Evolutionary conservation across 345 rosid genomes (phyloP).

Genomic region (Syzygium aromaticum): DNA sequence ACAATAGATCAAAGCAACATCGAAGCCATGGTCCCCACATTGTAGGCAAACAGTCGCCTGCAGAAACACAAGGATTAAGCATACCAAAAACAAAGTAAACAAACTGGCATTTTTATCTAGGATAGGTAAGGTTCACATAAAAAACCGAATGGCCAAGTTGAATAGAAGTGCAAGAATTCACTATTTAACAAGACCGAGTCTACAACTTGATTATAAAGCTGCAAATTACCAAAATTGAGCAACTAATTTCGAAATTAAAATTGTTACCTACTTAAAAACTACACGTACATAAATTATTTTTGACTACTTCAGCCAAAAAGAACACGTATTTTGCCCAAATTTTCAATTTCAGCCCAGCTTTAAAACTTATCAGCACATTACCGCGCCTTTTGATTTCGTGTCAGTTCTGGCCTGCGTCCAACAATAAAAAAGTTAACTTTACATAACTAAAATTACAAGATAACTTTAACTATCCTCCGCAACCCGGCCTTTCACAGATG

Average conservation of each 20-base stretch:
- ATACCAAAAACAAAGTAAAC: neutral
- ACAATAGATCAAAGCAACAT: constrained; percentile 33
- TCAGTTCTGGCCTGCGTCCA: neutral
- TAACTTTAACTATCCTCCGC: neutral
- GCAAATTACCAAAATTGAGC: neutral
- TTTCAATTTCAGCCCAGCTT: neutral
- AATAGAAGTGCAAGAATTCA: neutral
- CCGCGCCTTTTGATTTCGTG: neutral
- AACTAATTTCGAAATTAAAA: neutral
- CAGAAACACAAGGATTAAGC: neutral
- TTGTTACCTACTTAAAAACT: neutral
- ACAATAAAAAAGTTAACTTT: neutral
- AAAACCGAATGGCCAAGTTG: neutral
- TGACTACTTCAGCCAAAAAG: neutral
- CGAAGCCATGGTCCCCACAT: constrained; percentile 44
- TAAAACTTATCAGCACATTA: neutral
- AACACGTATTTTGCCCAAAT: neutral
- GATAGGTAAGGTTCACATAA: neutral
- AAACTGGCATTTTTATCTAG: neutral
- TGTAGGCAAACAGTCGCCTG: constrained; percentile 39
- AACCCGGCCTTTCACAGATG: neutral
- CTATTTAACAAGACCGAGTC: neutral
- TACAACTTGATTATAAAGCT: neutral
- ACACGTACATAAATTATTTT: neutral
- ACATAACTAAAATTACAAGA: neutral